A percentile compares a stretch with the other conserved stretches of the same genome.
phyloP scores from a whole-genome alignment of 495 filamentous ascomycete species.

The Schizothecium vesticola region DNA sequence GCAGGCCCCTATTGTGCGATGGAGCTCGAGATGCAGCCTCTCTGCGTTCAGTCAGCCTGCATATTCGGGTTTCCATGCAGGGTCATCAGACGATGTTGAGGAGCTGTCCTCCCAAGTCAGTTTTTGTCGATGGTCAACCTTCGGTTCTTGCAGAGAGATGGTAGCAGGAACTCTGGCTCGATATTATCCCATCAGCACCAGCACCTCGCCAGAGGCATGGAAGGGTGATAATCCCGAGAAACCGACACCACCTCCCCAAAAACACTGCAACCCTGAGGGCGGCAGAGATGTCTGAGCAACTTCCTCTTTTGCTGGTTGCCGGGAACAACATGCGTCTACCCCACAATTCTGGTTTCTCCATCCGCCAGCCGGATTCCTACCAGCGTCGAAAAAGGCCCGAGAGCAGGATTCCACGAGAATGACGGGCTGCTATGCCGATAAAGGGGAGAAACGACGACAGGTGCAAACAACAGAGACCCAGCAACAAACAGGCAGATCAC shows the following conservation, averaged over 20 bases:
- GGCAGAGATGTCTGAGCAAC: not conserved
- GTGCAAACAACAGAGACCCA: not conserved
- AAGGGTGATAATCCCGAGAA: not conserved
- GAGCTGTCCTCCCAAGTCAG: not conserved
- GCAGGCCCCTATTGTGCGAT: slow-evolving; percentile 8
- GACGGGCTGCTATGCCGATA: not conserved
- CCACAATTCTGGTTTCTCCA: not conserved
- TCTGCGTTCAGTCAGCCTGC: slow-evolving; percentile 6
- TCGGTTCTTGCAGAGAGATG: not conserved
- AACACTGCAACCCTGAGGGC: not conserved
- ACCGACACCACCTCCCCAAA: not conserved
- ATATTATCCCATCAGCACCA: not conserved
- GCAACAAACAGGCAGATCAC: not conserved
- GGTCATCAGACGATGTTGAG: not conserved
- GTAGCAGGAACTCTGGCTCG: not conserved
- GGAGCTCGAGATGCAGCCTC: slow-evolving; percentile 3
- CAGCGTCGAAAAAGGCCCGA: not conserved
- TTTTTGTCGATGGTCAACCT: not conserved
- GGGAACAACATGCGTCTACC: not conserved
- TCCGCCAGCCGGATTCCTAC: not conserved
- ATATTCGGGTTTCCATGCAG: not conserved
- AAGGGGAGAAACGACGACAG: not conserved
- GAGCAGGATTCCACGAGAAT: not conserved
- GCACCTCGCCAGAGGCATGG: not conserved
- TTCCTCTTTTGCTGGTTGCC: not conserved